These are phyloP conservation scores for Obelidium mucronatum DNA, from an alignment of 192 early-diverging fungal species.

Conservation along the genomic window DNA sequence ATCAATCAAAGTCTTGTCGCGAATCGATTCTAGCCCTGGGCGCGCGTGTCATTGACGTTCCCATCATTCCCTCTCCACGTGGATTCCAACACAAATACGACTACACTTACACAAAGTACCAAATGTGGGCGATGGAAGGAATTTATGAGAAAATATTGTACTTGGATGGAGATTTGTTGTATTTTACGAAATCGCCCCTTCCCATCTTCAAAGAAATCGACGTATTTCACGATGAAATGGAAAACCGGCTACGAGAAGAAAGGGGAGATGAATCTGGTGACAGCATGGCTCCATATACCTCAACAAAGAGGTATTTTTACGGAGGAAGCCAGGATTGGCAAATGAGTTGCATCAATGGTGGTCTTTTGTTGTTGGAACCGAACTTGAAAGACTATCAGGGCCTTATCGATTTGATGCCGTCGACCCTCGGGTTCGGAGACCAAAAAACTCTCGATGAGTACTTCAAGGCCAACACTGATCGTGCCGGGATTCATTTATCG, in stretches of 20 bases:
- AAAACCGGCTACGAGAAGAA: not conserved
- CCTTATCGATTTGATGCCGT: not conserved
- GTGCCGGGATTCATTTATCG: not conserved
- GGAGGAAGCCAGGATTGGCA: slow-evolving; percentile 9
- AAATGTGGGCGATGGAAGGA: slow-evolving; percentile 17
- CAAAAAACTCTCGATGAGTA: slow-evolving; percentile 8
- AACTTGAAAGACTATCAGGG: not conserved
- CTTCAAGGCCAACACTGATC: not conserved
- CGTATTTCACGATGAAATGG: not conserved
- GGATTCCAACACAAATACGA: not conserved
- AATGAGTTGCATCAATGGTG: not conserved
- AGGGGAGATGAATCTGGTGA: not conserved
- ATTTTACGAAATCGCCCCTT: not conserved
- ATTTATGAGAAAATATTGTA: slow-evolving; percentile 1
- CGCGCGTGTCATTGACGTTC: not conserved
- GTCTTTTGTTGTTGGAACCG: slow-evolving; percentile 10
- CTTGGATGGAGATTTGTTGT: slow-evolving; percentile 6
- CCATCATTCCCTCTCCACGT: not conserved
- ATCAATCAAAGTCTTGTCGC: not conserved
- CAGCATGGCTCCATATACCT: not conserved
- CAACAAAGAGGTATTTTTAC: not conserved
- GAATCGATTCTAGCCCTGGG: not conserved
- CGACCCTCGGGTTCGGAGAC: slow-evolving; percentile 14
- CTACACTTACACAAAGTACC: not conserved
- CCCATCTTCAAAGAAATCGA: not conserved